phyloP scores from a whole-genome alignment of 2,329 filamentous ascomycete genomes.

The Tolypocladium ophioglossoides region DNA sequence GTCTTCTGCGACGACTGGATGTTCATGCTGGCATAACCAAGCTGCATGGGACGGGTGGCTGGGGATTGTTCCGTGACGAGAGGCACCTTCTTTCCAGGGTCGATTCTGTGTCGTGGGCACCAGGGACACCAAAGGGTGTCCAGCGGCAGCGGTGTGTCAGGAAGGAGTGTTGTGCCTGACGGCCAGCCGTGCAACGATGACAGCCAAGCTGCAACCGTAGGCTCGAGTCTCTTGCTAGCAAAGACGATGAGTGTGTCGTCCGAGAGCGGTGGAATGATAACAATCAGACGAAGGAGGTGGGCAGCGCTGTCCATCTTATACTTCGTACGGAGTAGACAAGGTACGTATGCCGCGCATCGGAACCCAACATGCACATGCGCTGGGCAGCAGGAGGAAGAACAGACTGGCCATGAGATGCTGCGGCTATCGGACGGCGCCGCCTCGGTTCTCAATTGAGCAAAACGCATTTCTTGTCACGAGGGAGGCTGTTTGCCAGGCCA shows the following conservation, averaged over 20 bases:
- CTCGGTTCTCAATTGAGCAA: not conserved
- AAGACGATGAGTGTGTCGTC: not conserved
- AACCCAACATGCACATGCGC: not conserved
- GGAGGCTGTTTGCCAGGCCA: not conserved
- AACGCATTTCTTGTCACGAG: not conserved
- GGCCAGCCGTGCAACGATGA: not conserved
- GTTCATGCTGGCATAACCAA: not conserved
- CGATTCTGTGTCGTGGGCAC: not conserved
- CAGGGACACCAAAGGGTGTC: not conserved
- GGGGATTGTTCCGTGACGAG: not conserved
- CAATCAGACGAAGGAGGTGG: not conserved
- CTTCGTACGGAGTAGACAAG: no score
- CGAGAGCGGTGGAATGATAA: not conserved
- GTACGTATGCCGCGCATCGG: not conserved
- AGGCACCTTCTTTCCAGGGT: not conserved
- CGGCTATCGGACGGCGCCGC: not conserved
- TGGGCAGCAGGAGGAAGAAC: not conserved
- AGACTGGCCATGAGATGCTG: not conserved
- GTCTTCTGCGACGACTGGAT: not conserved
- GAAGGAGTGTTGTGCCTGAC: not conserved
- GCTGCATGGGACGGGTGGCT: not conserved
- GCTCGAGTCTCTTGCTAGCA: not conserved
- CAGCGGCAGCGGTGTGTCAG: not conserved
- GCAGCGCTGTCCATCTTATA: not conserved
- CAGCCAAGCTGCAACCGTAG: not conserved